Base-by-base conservation (phyloP, 2,329 filamentous ascomycete genomes). In the Emergomyces orientalis region DNA sequence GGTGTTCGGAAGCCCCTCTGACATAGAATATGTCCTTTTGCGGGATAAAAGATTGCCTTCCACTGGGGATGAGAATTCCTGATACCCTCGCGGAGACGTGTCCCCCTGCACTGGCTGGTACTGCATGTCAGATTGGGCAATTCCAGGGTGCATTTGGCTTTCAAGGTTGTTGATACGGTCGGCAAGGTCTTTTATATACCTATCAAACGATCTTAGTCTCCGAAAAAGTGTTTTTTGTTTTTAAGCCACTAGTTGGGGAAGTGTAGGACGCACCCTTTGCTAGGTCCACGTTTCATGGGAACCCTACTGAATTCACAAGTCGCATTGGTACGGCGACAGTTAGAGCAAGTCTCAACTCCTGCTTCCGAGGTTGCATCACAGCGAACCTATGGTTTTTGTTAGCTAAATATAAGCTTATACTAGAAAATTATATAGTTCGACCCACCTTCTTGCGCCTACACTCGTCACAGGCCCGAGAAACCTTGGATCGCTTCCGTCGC, bases 111-210 rank as follows among this genome's bases (percentile, higher is more conserved):
- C 76, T 17, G 72, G 66, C 57, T 77, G 72, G 65, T 80, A 80
- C 19, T 73, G 75, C 63, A 77, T 75, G 34, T 78, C 76, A 32
- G 73, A 67, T 51, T 67, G 61, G 6, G 60, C 56, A 22, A 64
- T 52, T 45, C 45, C 59, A 3, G 76, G 76, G 62, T 79, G 76
- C 63, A 94, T 85, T 71, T 90, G 89, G 67, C 87, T 88, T 72
- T 96, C 91, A 55, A 96, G 87, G 52, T 84, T 87, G 69, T 92
- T 86, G 64, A 96, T 86, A 32, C 91, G 82, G 71, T 96, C 91
- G 30, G 91, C 90, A 27, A 96, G 82, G 74, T 96, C 91, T 73
- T 95, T 96, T 73, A 96, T 96, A 70, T 96, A 96, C 19, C 87
- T 90, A 69, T 56, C 32, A 32, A 22, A 25, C 2, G 41, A n/a